These are phyloP conservation scores for Dictyostelium purpureum DNA, from an alignment of 78 protist species.

Conservation along the genomic window DNA sequence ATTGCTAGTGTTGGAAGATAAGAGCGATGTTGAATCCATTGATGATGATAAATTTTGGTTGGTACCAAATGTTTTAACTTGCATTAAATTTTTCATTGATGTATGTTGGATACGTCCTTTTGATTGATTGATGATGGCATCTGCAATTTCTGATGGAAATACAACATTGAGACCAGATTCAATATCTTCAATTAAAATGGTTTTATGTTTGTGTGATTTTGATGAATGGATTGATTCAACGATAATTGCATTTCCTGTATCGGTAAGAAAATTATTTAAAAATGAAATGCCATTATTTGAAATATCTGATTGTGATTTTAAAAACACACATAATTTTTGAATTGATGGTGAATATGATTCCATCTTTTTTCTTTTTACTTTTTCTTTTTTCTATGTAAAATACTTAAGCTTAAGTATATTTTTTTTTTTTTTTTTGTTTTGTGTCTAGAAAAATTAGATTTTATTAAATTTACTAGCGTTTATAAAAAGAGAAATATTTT, in stretches of 20 bases:
- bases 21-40: background rate
- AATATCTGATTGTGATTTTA: slow-evolving; percentile 40
- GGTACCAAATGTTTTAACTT: slow-evolving; percentile 13
- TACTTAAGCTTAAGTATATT: too few relatives aligned
- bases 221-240: slow-evolving; percentile 51
- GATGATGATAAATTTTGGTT: background rate
- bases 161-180: background rate
- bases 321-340: slow-evolving; percentile 57
- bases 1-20: background rate
- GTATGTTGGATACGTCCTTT: slow-evolving; percentile 64
- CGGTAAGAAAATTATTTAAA: slow-evolving; percentile 38
- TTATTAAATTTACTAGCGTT: background rate
- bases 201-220: slow-evolving; percentile 6
- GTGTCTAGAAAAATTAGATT: background rate
- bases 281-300: slow-evolving; percentile 44
- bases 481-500: too few relatives aligned
- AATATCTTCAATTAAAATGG: slow-evolving; percentile 26
- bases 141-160: slow-evolving; percentile 48
- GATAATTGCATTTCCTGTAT: slow-evolving; percentile 36
- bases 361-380: background rate
- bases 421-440: too few relatives aligned
- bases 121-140: slow-evolving; percentile 51
- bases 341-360: slow-evolving; percentile 75
- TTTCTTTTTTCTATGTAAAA: too few relatives aligned
- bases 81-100: slow-evolving; percentile 34